Conservation (phyloP, 352 stramenopile species). For the Aphanomyces astaci region DNA sequence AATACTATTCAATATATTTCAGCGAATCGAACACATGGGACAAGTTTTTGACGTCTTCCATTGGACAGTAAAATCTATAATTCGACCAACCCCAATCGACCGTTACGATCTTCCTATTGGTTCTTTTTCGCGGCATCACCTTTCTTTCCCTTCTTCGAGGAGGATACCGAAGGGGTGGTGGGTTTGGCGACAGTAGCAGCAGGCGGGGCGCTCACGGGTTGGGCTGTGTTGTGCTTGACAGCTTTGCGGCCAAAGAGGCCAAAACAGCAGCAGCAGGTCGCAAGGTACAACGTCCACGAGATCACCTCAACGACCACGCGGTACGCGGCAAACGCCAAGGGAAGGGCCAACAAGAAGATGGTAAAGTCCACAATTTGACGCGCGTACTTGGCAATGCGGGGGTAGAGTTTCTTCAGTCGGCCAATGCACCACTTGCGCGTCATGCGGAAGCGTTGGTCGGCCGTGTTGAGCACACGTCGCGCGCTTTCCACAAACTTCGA, state of each 20-base stretch:
- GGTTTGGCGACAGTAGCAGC: neutral
- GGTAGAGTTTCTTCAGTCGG: slow-evolving; percentile 9
- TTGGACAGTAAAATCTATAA: neutral
- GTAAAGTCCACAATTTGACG: slow-evolving; percentile 17
- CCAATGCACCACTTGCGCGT: slow-evolving; percentile 1
- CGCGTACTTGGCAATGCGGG: slow-evolving; percentile 13
- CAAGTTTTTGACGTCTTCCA: neutral
- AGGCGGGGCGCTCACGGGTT: slow-evolving; percentile 2
- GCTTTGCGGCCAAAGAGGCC: slow-evolving; percentile 20
- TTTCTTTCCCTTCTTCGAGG: slow-evolving; percentile 22
- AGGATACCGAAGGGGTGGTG: neutral
- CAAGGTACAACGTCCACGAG: slow-evolving; percentile 1
- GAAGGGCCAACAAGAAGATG: slow-evolving; percentile 6
- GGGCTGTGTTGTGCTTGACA: slow-evolving; percentile 1
- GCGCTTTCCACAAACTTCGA: neutral
- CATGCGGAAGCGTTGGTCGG: slow-evolving; percentile 9
- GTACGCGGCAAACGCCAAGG: neutral
- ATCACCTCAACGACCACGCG: slow-evolving; percentile 1
- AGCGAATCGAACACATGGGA: neutral
- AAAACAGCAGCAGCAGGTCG: slow-evolving; percentile 19
- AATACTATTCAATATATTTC: neutral
- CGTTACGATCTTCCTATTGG: neutral
- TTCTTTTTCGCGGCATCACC: neutral
- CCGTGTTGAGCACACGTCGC: neutral
- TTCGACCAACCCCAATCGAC: neutral